phyloP scores from a whole-genome alignment of 2,329 filamentous ascomycete genomes.

The Cercospora brassicicola region DNA sequence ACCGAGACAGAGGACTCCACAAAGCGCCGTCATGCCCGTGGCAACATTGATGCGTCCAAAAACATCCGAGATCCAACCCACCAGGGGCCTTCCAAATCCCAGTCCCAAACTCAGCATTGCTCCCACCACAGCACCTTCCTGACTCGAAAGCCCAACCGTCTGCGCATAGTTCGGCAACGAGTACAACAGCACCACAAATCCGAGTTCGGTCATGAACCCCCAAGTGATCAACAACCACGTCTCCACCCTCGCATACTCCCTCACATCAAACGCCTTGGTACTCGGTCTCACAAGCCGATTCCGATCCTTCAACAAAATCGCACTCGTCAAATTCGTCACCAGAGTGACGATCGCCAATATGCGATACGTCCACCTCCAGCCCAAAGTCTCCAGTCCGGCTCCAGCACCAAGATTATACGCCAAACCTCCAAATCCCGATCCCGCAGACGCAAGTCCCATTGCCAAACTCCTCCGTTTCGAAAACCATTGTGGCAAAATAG shows the following conservation, averaged over 20 bases:
- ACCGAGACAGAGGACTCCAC: conserved; percentile 29
- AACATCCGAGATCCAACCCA: conserved; percentile 28
- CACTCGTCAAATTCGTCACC: conserved; percentile 61
- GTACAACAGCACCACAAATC: conserved; percentile 30
- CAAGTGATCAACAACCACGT: conserved; percentile 28
- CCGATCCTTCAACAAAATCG: conserved; percentile 62
- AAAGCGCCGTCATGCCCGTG: conserved; percentile 27
- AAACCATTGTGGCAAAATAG: conserved; percentile 71
- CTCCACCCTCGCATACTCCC: conserved; percentile 24
- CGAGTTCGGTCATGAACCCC: conserved; percentile 31
- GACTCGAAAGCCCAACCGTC: conserved; percentile 26
- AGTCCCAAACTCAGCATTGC: conserved; percentile 32
- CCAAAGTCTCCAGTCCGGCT: conserved; percentile 61
- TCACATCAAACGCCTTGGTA: conserved; percentile 22
- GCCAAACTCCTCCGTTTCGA: conserved; percentile 65
- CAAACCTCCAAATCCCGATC: conserved; percentile 70
- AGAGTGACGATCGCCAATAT: conserved; percentile 62
- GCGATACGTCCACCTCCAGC: conserved; percentile 51
- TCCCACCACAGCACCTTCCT: conserved; percentile 30
- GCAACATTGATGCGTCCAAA: conserved; percentile 34
- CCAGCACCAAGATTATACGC: conserved; percentile 65
- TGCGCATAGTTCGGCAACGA: conserved; percentile 31
- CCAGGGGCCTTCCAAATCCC: conserved; percentile 29
- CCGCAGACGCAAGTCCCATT: conserved; percentile 64
- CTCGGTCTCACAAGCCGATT: conserved; percentile 26